Conservation (phyloP, 345 rosid species). For the Citrus sp. region DNA sequence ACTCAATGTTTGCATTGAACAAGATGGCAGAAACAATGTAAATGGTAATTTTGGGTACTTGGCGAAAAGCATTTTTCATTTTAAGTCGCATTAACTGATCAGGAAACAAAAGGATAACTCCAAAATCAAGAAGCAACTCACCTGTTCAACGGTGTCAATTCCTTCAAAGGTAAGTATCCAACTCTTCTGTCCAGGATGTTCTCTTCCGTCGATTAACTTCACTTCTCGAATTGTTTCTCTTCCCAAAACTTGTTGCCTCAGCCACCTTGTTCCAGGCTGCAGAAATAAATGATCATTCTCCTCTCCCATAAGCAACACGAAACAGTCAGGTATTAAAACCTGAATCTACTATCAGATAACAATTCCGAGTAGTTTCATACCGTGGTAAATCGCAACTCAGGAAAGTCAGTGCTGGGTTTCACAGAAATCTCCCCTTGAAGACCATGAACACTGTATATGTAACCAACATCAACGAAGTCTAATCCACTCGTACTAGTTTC, state of each 20-base stretch:
- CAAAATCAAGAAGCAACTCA: constrained; percentile 14
- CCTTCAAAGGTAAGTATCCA: constrained; percentile 87
- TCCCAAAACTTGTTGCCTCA: constrained; percentile 61
- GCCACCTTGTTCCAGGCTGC: constrained; percentile 92
- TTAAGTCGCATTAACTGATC: neutral
- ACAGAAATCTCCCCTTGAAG: constrained; percentile 76
- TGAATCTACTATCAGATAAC: neutral
- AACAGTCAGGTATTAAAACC: neutral
- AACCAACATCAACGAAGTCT: constrained; percentile 73
- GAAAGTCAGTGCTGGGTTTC: constrained; percentile 80
- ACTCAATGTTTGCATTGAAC: neutral
- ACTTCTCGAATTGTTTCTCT: constrained; percentile 67
- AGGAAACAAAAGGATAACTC: neutral
- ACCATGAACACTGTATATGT: constrained; percentile 72
- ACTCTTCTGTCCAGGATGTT: constrained; percentile 66
- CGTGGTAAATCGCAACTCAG: constrained; percentile 71
- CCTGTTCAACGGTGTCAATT: constrained; percentile 67
- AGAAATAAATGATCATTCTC: neutral
- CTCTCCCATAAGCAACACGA: neutral
- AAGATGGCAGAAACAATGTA: neutral
- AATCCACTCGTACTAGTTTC: constrained; percentile 36
- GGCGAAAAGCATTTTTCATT: neutral
- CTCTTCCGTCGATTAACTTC: constrained; percentile 75
- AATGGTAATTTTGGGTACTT: neutral
- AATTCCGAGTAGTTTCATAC: constrained; percentile 23